Percentiles rank a stretch among this genome's conserved stretches.
Conservation (phyloP, 352 stramenopile genomes). For the Phytophthora niederhauseri region DNA sequence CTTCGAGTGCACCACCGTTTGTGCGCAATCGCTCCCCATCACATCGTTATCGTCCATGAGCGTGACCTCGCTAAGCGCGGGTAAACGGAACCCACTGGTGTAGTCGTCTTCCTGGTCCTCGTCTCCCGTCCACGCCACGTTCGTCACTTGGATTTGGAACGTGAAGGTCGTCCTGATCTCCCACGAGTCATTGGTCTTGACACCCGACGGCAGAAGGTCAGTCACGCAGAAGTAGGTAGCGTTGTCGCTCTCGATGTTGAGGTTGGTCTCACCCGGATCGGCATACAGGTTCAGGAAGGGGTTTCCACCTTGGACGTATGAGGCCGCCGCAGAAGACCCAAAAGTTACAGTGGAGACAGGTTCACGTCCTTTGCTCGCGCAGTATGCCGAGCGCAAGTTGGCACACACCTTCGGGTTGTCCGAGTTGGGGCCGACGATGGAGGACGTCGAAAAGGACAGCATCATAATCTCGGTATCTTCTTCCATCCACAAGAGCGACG, state of each 20-base stretch:
- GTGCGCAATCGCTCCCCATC: slow-evolving; percentile 72
- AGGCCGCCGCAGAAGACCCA: slow-evolving; percentile 37
- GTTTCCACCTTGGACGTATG: slow-evolving; percentile 79
- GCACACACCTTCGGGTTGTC: slow-evolving; percentile 74
- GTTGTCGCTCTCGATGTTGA: slow-evolving; percentile 61
- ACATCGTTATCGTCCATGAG: slow-evolving; percentile 60
- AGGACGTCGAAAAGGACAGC: slow-evolving; percentile 81
- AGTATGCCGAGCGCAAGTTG: slow-evolving; percentile 61
- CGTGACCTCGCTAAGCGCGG: slow-evolving; percentile 59
- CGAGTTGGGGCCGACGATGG: slow-evolving; percentile 66
- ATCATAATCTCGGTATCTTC: slow-evolving; percentile 64
- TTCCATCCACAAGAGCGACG: slow-evolving; percentile 81
- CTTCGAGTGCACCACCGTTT: slow-evolving; percentile 66
- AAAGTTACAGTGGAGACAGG: slow-evolving; percentile 62
- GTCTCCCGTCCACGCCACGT: slow-evolving; percentile 50
- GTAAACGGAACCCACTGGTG: slow-evolving; percentile 44
- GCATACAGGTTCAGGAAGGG: slow-evolving; percentile 77
- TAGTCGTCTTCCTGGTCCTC: slow-evolving; percentile 16
- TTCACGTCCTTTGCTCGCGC: slow-evolving; percentile 51
- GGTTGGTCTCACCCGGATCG: slow-evolving; percentile 52
- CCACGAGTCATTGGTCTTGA: slow-evolving; percentile 63
- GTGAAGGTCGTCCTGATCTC: slow-evolving; percentile 71
- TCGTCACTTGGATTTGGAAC: slow-evolving; percentile 77
- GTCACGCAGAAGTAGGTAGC: slow-evolving; percentile 79
- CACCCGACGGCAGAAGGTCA: slow-evolving; percentile 67